Base-by-base conservation (phyloP, 768 basidiomycete species). In the Wakefieldia striispora region DNA sequence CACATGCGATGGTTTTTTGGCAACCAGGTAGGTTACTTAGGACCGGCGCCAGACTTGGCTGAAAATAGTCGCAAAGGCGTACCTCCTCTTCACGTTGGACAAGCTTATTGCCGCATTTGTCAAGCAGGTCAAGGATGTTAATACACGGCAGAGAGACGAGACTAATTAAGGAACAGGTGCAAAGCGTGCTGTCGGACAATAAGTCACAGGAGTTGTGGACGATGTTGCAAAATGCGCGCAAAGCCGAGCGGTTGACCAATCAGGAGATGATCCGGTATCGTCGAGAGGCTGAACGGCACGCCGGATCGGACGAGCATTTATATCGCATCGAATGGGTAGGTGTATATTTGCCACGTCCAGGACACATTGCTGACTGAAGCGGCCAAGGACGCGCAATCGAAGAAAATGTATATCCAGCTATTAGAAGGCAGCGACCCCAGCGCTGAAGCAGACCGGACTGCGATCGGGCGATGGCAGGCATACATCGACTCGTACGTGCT, bases 1-100 rank as follows among this genome's bases (percentile, higher is more conserved):
- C 91, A 92, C 62, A 83, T 97, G 83, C 75, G 97, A 55, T 91
- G 91, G 81, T 89, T 95, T 72, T 94, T 92, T 72, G 89, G 91
- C 27, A 91, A 83, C 53, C 86, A 85, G 79, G 88, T 88, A 68
- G 54, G 76, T 45, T 41, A 36, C 14, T 5, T n/a, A 14, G 33
- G 34, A 24, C 10, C 17, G 27, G 37, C 11, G 37, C 17, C 10
- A 24, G 48, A 26, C 16, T 13, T 2, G 8, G 42, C 53, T 56
- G 27, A 66, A 51, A 54, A 40, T 27, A 34, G 67, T 67, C 66
- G 70, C 75, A 56, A 74, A 95, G 84, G 94, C 92, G 4, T 97
- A 92, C 71, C 79, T 85, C 46, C 70, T 95, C 56, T 98, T 95
- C 69, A 97, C 97, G 2, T 66, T 99, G 61, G 97, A 99, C 75